A percentile compares a stretch with the other conserved stretches of the same genome.
Conservation (phyloP, 108 stramenopile genomes). For the Aurantiochytrium sp. region DNA sequence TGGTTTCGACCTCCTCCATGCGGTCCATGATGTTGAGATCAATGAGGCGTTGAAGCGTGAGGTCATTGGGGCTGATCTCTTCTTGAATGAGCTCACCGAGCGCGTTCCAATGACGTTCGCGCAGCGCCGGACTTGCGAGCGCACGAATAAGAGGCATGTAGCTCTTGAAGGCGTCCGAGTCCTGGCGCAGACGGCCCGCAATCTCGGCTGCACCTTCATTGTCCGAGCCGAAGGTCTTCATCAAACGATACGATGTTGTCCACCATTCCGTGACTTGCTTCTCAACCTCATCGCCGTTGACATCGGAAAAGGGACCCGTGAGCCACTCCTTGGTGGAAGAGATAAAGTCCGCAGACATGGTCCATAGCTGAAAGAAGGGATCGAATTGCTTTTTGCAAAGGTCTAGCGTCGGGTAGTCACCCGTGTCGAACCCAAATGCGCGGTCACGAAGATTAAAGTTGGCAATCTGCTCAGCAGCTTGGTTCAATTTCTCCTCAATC, state of each 20-base stretch:
- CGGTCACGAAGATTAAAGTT: slow-evolving; percentile 55
- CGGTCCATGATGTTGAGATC: slow-evolving; percentile 44
- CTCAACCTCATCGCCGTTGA: slow-evolving; percentile 50
- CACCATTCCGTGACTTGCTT: slow-evolving; percentile 50
- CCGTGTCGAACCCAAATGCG: slow-evolving; percentile 55
- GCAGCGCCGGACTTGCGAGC: slow-evolving; percentile 55
- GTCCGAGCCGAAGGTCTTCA: slow-evolving; percentile 39
- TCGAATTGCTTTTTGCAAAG: slow-evolving; percentile 35
- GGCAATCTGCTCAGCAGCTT: slow-evolving; percentile 44
- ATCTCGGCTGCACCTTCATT: slow-evolving; percentile 43
- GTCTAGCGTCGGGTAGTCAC: slow-evolving; percentile 41
- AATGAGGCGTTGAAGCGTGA: slow-evolving; percentile 49
- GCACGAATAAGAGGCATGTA: slow-evolving; percentile 50
- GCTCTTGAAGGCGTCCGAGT: slow-evolving; percentile 51
- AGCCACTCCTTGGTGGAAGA: slow-evolving; percentile 47
- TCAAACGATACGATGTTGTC: slow-evolving; percentile 50
- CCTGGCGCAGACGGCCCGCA: slow-evolving; percentile 41
- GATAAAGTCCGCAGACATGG: slow-evolving; percentile 51
- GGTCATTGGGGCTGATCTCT: slow-evolving; percentile 51
- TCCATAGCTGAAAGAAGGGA: slow-evolving; percentile 55
- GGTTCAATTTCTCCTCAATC: slow-evolving; percentile 32
- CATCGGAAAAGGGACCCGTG: slow-evolving; percentile 47
- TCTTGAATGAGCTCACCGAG: slow-evolving; percentile 48
- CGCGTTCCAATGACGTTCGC: slow-evolving; percentile 50
- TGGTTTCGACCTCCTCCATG: slow-evolving; percentile 55